Base-by-base conservation (phyloP, 371 early-diverging fungal genomes). In the Zopfochytrium polystomum region DNA sequence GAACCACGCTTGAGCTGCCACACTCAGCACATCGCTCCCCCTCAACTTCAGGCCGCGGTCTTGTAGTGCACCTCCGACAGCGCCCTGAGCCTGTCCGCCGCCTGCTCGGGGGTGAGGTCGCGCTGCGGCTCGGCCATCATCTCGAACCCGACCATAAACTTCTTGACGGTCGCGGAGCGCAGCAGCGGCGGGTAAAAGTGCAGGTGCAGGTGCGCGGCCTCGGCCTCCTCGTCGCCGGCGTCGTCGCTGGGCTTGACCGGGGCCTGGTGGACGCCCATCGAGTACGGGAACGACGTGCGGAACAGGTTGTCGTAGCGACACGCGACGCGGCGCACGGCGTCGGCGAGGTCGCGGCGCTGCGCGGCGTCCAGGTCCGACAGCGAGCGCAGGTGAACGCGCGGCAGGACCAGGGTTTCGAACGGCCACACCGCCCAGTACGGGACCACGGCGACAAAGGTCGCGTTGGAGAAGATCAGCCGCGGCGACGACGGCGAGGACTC, bases 371-470 rank as follows among this genome's bases (percentile, higher is more conserved):
- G 69, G 26, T 85, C 78, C 0, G 76, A 63, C 25, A 93, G 58
- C 34, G 76, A 73, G 0, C 79, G 55, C 1, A 85, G 60, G 68
- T 95, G 93, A 0, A 50, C 2, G 65, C 87, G 90, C 45, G 90
- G 71, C 2, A 94, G 69, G 9, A 96, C 78, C 77, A 96, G 72
- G 26, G 87, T 87, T 69, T 96, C 97, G 66, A 88, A 95, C 5
- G 97, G 97, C 96, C 96, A 96, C 2, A 87, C 80, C 1, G 95
- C 95, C 93, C 94, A 95, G 71, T 89, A 96, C 2, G 97, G 97
- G 1, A 92, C 92, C 0, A 95, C 70, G 15, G 84, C 87, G 38
- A 91, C 66, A 67, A 93, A 95, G 0, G 81, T 76, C 27, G 77
- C 82, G 69, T 91, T 95, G 68, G 90, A 85, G 60, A 80, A 76